A percentile compares a stretch with the other conserved stretches of the same genome.
phyloP scores from a whole-genome alignment of 345 rosid species.

The Aurinia saxatilis region DNA sequence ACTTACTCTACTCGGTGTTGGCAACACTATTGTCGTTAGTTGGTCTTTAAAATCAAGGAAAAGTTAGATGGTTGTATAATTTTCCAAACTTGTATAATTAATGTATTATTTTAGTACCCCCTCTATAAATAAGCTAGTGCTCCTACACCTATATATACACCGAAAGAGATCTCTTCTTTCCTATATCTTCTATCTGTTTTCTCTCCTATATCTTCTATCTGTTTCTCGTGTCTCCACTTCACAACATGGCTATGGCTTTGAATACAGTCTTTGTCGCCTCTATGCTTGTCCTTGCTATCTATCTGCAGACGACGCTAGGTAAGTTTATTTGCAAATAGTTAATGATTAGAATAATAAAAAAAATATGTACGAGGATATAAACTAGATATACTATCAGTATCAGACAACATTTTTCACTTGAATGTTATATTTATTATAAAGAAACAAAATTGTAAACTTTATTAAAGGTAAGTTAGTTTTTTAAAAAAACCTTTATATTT shows the following conservation, averaged over 20 bases:
- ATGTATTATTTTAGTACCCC: not conserved
- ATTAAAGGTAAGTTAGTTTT: not conserved
- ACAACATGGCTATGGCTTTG: conserved; percentile 25
- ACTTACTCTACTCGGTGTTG: not conserved
- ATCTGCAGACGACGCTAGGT: conserved; percentile 19
- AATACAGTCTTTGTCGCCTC: conserved; percentile 1
- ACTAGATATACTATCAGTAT: not conserved
- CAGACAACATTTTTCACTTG: not conserved
- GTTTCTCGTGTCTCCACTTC: not conserved
- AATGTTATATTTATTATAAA: not conserved
- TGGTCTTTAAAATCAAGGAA: not conserved
- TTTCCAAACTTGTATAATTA: not conserved
- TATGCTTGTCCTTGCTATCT: conserved; percentile 10
- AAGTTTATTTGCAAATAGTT: not conserved
- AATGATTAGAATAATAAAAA: not conserved
- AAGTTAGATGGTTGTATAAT: not conserved
- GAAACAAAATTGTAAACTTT: too few relatives aligned
- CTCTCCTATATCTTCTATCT: not conserved
- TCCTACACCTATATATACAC: not conserved
- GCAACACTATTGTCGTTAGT: not conserved
- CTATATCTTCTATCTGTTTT: not conserved
- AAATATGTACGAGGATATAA: not conserved
- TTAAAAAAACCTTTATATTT: not conserved
- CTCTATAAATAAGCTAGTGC: conserved; percentile 16
- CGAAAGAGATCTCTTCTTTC: not conserved